A percentile compares a stretch with the other conserved stretches of the same genome.
These are phyloP conservation scores for Eucalyptus erythrocorys DNA, from an alignment of 345 rosid species.

Conservation along the genomic window DNA sequence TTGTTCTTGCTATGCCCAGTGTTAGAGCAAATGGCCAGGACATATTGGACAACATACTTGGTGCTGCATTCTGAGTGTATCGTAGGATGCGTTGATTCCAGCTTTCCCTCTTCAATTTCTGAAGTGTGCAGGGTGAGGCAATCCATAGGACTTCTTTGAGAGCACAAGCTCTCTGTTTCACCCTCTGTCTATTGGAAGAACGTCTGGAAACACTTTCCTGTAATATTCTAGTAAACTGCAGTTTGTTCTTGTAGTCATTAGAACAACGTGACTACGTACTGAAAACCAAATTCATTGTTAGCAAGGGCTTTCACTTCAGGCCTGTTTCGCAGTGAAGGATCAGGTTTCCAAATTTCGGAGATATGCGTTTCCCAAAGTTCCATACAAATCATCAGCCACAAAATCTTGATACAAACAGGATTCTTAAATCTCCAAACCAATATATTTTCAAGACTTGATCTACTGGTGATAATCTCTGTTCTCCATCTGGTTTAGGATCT, in stretches of 20 bases:
- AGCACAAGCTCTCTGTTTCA: not conserved
- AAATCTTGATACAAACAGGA: not conserved
- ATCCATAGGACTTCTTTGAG: not conserved
- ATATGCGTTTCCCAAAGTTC: not conserved
- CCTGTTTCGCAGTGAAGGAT: not conserved
- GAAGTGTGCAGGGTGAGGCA: not conserved
- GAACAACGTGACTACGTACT: not conserved
- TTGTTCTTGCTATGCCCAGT: not conserved
- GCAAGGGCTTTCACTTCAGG: not conserved
- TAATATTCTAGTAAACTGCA: not conserved
- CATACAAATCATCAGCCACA: not conserved
- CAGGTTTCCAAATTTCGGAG: not conserved
- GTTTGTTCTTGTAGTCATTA: not conserved
- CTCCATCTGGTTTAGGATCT: not conserved
- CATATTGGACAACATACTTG: not conserved
- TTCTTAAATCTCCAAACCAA: not conserved
- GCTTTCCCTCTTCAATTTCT: not conserved
- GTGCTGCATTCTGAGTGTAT: not conserved
- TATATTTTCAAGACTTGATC: not conserved
- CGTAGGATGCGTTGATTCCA: not conserved
- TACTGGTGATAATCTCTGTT: not conserved
- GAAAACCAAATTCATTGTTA: not conserved
- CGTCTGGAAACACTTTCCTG: not conserved
- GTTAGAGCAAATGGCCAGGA: not conserved
- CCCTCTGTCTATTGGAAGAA: not conserved